phyloP scores from a whole-genome alignment of 2,329 filamentous ascomycete species.

The Pleomassaria siparia region DNA sequence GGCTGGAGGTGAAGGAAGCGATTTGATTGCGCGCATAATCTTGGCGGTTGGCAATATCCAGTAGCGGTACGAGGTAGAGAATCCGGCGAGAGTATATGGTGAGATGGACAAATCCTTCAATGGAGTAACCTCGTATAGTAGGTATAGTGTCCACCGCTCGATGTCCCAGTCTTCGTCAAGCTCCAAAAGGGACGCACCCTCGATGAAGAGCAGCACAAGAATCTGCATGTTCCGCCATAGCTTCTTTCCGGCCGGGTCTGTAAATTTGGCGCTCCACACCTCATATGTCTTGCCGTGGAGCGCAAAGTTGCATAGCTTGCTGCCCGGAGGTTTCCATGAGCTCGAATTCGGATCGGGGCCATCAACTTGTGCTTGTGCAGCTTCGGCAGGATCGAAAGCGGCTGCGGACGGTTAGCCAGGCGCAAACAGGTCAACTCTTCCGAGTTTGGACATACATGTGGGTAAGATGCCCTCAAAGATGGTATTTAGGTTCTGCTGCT shows the following conservation, averaged over 20 bases:
- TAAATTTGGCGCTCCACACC: constrained; percentile 78
- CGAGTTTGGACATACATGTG: constrained; percentile 53
- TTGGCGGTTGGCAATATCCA: constrained; percentile 61
- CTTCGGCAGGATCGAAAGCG: constrained; percentile 62
- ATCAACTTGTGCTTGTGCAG: constrained; percentile 9
- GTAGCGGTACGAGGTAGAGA: constrained; percentile 87
- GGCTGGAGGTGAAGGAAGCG: constrained; percentile 34
- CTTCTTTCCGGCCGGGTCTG: constrained; percentile 67
- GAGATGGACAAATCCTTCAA: constrained; percentile 26
- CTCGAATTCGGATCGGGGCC: constrained; percentile 20
- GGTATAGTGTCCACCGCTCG: constrained; percentile 88
- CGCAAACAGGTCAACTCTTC: constrained; percentile 6
- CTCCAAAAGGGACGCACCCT: constrained; percentile 80
- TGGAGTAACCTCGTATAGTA: constrained; percentile 56
- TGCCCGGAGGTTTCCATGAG: constrained; percentile 72
- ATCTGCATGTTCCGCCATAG: constrained; percentile 82
- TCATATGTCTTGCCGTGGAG: constrained; percentile 69
- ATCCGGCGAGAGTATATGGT: constrained; percentile 79
- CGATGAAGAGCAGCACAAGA: constrained; percentile 83
- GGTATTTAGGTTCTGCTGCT: constrained; percentile 72
- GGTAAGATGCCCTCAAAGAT: constrained; percentile 67
- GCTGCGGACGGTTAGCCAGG: constrained; percentile 51
- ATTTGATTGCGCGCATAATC: constrained; percentile 40
- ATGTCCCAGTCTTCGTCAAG: constrained; percentile 69
- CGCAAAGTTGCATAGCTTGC: constrained; percentile 65